phyloP scores from a whole-genome alignment of 2,329 filamentous ascomycete genomes.

The Ceratocystis destructans region DNA sequence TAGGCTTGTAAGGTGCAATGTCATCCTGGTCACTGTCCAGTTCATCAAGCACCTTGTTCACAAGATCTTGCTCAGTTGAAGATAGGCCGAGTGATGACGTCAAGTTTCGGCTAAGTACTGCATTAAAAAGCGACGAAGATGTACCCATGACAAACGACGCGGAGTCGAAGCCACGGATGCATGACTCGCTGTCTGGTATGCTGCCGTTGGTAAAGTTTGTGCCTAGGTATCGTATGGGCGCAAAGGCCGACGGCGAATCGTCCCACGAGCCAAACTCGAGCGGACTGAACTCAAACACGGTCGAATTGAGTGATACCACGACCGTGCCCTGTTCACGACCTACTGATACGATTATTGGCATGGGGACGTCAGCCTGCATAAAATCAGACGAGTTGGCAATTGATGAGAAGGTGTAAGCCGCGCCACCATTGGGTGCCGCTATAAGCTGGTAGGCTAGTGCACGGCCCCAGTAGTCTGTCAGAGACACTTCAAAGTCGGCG shows the following conservation, averaged over 20 bases:
- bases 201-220: slow-evolving; percentile 42
- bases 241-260: slow-evolving; percentile 44
- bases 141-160: slow-evolving; percentile 71
- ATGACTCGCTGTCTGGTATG: slow-evolving; percentile 31
- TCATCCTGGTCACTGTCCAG: slow-evolving; percentile 54
- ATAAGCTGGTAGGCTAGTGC: slow-evolving; percentile 78
- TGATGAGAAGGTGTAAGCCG: slow-evolving; percentile 69
- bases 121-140: slow-evolving; percentile 68
- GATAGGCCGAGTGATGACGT: slow-evolving; percentile 19
- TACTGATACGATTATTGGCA: slow-evolving; percentile 39
- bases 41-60: slow-evolving; percentile 36
- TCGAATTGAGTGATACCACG: slow-evolving; percentile 40
- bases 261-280: slow-evolving; percentile 56
- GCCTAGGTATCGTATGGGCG: slow-evolving; percentile 44
- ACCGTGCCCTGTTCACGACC: slow-evolving; percentile 33
- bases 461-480: slow-evolving; percentile 85
- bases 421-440: slow-evolving; percentile 59
- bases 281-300: slow-evolving; percentile 51
- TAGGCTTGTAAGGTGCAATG: slow-evolving; percentile 56
- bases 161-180: slow-evolving; percentile 58
- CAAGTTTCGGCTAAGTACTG: slow-evolving; percentile 43
- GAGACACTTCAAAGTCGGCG: slow-evolving; percentile 40
- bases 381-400: slow-evolving; percentile 34
- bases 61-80: slow-evolving; percentile 28
- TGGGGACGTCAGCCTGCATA: slow-evolving; percentile 30